Percentiles rank a stretch among this genome's conserved stretches.
Evolutionary conservation across 2,329 filamentous ascomycete genomes (phyloP).

Genomic region (Trichoderma koningiopsis): DNA sequence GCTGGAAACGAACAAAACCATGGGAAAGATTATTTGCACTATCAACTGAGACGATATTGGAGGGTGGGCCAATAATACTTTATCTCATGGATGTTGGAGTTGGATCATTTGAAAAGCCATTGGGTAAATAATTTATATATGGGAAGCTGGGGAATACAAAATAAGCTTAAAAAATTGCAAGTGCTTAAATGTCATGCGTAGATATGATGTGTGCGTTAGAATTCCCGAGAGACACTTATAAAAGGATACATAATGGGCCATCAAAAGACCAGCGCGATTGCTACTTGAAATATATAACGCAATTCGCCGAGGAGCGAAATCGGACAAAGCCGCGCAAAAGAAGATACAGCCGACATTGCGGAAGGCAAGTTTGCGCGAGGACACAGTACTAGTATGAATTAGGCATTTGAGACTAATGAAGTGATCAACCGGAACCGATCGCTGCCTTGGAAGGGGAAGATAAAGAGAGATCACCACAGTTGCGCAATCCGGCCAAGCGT

Average conservation of each 20-base stretch:
- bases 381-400: background rate
- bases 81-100: background rate
- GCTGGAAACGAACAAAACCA: background rate
- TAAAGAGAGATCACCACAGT: background rate
- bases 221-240: background rate
- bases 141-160: background rate
- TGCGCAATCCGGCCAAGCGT: background rate
- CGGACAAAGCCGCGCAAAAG: background rate
- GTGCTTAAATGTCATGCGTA: background rate
- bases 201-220: background rate
- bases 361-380: background rate
- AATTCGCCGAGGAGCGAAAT: background rate
- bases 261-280: background rate
- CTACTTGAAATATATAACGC: background rate
- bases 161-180: background rate
- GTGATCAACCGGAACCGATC: background rate
- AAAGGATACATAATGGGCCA: background rate
- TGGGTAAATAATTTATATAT: background rate
- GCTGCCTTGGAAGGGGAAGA: background rate
- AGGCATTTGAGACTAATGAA: background rate
- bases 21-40: background rate
- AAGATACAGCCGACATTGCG: background rate
- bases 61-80: background rate
- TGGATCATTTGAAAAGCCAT: background rate
- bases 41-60: background rate